Conservation (phyloP, 306 rosid genomes). For the Calophaca sinica region DNA sequence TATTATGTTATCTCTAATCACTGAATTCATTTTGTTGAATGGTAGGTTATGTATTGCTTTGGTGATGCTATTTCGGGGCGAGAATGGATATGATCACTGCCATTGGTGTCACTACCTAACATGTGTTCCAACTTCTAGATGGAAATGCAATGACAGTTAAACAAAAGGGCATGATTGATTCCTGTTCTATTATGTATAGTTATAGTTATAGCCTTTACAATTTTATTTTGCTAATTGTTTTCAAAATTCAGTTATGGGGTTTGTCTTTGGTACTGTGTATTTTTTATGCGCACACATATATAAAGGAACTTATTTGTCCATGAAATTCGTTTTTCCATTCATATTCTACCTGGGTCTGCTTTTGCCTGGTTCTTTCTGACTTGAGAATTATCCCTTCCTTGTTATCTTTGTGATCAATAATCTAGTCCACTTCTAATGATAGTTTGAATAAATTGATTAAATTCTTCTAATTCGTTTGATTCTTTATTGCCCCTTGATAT, state of each 20-base stretch:
- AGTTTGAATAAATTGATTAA: neutral
- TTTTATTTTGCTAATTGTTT: conserved; percentile 23
- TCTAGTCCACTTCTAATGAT: neutral
- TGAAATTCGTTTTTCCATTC: conserved; percentile 32
- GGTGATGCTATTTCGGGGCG: conserved; percentile 69
- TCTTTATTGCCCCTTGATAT: neutral
- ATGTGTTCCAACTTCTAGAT: conserved; percentile 76
- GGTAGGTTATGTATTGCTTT: conserved; percentile 64
- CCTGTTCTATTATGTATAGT: conserved; percentile 41
- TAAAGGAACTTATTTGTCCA: conserved; percentile 47
- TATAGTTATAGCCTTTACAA: conserved; percentile 43
- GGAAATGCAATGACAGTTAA: conserved; percentile 63
- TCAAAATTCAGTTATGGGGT: conserved; percentile 17
- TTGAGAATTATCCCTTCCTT: neutral
- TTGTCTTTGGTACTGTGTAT: conserved; percentile 37
- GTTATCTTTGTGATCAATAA: neutral
- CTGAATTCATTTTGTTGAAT: conserved; percentile 40
- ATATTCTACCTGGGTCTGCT: neutral
- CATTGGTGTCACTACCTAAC: conserved; percentile 80
- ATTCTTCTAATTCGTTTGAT: neutral
- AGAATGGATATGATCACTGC: conserved; percentile 69
- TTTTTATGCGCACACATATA: conserved; percentile 1
- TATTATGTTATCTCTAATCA: conserved; percentile 14
- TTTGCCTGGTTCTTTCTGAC: neutral
- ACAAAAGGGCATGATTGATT: conserved; percentile 25